Evolutionary conservation across 805 yeast species (phyloP), one percentile per base, ranked within the genome.

Genomic region (Clavispora santaluciae): DNA sequence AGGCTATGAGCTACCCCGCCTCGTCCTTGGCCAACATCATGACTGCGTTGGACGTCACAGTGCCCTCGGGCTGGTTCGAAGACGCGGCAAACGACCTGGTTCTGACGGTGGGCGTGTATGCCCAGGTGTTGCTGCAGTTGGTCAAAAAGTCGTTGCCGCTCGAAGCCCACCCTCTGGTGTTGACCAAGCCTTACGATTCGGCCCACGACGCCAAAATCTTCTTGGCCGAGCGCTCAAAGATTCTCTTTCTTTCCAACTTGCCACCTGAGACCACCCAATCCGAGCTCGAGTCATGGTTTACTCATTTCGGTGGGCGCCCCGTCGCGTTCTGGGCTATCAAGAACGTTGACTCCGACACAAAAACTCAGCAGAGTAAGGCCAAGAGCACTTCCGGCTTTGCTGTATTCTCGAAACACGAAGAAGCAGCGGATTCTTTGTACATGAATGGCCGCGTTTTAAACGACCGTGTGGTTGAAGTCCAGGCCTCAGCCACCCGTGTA

Each of bases 201-300:
- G 74, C 76, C n/a, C 73, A 83, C 31, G 96, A 89, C 54, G 74
- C 82, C 35, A 69, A 75, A 35, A 76, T 78, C 6, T 89, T 89
- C 54, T 58, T 77, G 28, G 64, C 72, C 12, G 96, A 88, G 59
- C 71, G 82, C 42, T 85, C 95, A 3, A 81, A 80, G 53, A 86
- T 87, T n/a, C 60, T 89, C 39, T 86, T 80, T 59, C 66, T 89
- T 61, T 73, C 84, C n/a, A 88, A 87, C 59, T 65, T 90, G 48
- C 90, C 96, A 2, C 70, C 70, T 20, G 96, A 89, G 54, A 86
- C 91, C 5, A 90, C 96, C 1, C 96, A 90, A 61, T 75, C 88
- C 38, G 96, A 90, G 62, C 69, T 89, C 36, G 96, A 89, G 65
- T 73, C 83, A 23, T 90, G 96, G 96, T 89, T 88, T 59, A 79